Percentiles rank a stretch among this genome's conserved stretches.
These are phyloP conservation scores for Sicyos edulis DNA, from an alignment of 306 rosid genomes.

Conservation along the genomic window DNA sequence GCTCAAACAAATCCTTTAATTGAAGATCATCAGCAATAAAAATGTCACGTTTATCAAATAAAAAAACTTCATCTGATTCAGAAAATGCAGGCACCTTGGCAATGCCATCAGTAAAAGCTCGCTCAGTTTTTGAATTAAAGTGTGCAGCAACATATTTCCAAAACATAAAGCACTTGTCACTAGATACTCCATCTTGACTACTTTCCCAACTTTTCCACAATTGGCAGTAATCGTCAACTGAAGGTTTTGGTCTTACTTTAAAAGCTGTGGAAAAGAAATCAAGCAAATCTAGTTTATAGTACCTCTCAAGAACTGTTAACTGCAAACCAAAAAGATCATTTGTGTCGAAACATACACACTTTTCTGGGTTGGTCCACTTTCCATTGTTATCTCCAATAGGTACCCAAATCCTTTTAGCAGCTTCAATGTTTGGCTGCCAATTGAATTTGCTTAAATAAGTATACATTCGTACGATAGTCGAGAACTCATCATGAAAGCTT, in stretches of 20 bases:
- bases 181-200: slow-evolving; percentile 29
- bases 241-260: slow-evolving; percentile 36
- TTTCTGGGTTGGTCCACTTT: slow-evolving; percentile 37
- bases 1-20: slow-evolving; percentile 50
- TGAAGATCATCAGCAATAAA: slow-evolving; percentile 64
- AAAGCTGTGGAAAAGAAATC: slow-evolving; percentile 40
- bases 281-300: slow-evolving; percentile 31
- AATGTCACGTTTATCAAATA: slow-evolving; percentile 41
- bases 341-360: slow-evolving; percentile 47
- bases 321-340: slow-evolving; percentile 47
- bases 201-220: slow-evolving; percentile 70
- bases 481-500: slow-evolving; percentile 22
- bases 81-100: slow-evolving; percentile 48
- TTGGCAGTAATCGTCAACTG: slow-evolving; percentile 43
- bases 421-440: slow-evolving; percentile 44
- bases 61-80: slow-evolving; percentile 28
- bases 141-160: slow-evolving; percentile 48
- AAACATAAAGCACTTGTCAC: slow-evolving; percentile 48
- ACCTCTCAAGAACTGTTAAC: slow-evolving; percentile 34
- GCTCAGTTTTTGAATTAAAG: slow-evolving; percentile 22
- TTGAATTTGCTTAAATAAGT: slow-evolving; percentile 30
- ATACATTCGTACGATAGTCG: slow-evolving; percentile 37
- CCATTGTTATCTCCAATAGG: slow-evolving; percentile 33
- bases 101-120: slow-evolving; percentile 31
- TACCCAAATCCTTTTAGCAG: slow-evolving; percentile 47